Percentiles rank a stretch among this genome's conserved stretches.
phyloP scores from a whole-genome alignment of 2,329 filamentous ascomycete species.

The Cercospora zeina region DNA sequence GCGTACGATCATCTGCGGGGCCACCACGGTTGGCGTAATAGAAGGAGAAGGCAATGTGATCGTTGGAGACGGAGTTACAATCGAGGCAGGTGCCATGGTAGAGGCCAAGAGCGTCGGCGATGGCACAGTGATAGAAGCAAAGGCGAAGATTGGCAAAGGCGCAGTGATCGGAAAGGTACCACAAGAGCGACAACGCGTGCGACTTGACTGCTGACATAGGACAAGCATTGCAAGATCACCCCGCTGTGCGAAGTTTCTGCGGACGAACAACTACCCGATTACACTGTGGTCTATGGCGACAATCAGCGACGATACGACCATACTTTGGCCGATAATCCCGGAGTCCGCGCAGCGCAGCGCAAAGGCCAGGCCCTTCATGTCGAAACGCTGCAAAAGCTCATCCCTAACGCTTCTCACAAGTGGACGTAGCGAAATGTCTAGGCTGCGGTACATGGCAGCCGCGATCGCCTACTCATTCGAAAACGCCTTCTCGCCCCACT shows the following conservation, averaged over 20 bases:
- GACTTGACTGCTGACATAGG: slow-evolving; percentile 8
- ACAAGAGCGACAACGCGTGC: slow-evolving; percentile 4
- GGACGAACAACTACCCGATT: slow-evolving; percentile 47
- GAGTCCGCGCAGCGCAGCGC: slow-evolving; percentile 37
- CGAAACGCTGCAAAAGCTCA: slow-evolving; percentile 38
- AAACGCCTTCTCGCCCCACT: slow-evolving; percentile 24
- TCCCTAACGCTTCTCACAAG: slow-evolving; percentile 41
- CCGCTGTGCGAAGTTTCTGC: slow-evolving; percentile 41
- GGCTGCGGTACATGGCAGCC: background rate
- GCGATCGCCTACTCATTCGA: slow-evolving; percentile 9
- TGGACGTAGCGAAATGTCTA: slow-evolving; percentile 31
- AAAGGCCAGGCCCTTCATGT: slow-evolving; percentile 40
- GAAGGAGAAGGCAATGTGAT: slow-evolving; percentile 39
- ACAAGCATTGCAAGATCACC: slow-evolving; percentile 49
- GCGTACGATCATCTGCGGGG: slow-evolving; percentile 75
- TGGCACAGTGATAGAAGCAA: slow-evolving; percentile 36
- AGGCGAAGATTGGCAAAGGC: slow-evolving; percentile 40
- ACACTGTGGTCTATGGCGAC: slow-evolving; percentile 48
- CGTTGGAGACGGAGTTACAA: slow-evolving; percentile 46
- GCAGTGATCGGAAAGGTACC: slow-evolving; percentile 49
- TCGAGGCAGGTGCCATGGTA: slow-evolving; percentile 49
- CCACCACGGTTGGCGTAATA: slow-evolving; percentile 43
- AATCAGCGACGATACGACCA: slow-evolving; percentile 43
- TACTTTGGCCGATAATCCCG: slow-evolving; percentile 39
- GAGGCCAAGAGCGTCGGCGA: slow-evolving; percentile 38